Evolutionary conservation across 345 rosid genomes (phyloP).

Genomic region (Salix suchowensis): DNA sequence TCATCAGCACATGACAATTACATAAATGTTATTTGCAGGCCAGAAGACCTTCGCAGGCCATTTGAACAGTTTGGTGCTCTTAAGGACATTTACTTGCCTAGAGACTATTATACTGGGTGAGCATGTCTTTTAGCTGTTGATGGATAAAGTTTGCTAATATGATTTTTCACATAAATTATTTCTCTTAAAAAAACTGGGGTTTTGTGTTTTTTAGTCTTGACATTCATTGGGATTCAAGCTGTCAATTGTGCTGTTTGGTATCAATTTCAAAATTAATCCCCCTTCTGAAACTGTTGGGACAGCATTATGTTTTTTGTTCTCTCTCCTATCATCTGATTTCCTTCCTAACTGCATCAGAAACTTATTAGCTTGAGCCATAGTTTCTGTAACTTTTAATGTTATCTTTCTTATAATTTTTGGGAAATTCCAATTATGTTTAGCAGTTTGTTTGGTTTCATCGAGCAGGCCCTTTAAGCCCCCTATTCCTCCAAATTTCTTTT

Average conservation of each 20-base stretch:
- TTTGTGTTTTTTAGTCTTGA: not conserved
- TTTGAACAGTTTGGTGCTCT: constrained; percentile 81
- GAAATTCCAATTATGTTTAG: not conserved
- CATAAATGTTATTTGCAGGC: constrained; percentile 41
- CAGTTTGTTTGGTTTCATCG: constrained; percentile 4
- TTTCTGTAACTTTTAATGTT: not conserved
- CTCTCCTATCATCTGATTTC: not conserved
- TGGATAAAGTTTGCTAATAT: not conserved
- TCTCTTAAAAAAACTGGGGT: not conserved
- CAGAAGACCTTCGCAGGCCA: constrained; percentile 73
- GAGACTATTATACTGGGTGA: constrained; percentile 92
- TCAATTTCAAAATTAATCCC: not conserved
- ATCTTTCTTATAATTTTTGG: not conserved
- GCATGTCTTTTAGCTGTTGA: constrained; percentile 1
- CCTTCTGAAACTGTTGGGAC: not conserved
- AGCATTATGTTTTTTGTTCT: not conserved
- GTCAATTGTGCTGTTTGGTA: not conserved
- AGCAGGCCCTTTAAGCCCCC: constrained; percentile 11
- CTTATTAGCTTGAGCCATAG: constrained; percentile 1
- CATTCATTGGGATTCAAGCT: not conserved
- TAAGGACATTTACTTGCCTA: constrained; percentile 90
- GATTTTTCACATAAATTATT: not conserved
- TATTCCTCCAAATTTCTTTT: constrained; percentile 14
- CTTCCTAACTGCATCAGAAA: not conserved
- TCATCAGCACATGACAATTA: not conserved